Base-by-base conservation (phyloP, 139 green algal genomes). In the Chlorella vulgaris region DNA sequence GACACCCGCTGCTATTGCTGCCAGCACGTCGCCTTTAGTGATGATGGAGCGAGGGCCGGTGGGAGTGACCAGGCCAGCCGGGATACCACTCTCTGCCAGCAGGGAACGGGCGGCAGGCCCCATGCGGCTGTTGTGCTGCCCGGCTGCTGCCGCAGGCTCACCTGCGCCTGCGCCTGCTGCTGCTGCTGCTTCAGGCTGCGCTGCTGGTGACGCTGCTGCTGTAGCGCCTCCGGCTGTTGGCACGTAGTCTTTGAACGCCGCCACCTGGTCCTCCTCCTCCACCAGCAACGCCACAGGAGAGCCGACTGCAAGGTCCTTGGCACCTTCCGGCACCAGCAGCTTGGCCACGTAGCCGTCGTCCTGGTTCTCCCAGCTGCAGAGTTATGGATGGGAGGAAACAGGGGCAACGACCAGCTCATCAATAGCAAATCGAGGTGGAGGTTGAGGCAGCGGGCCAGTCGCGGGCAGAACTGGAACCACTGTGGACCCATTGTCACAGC, bases 21-120 rank as follows among this genome's bases (percentile, higher is more conserved):
- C 87, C 62, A 98, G 83, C 39, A 98, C 93, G 81, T 98, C 95
- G 0, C 84, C 91, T 87, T 98, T 98, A 8, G 92, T 97, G 60
- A 98, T 71, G 42, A 97, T 95, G 47, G 86, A 85, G 6, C 89
- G 83, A 0, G 93, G 96, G 0, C 95, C 95, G 1, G 91, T 96
- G 24, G 88, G 84, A 7, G 60, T 62, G 18, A 94, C 74, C 15
- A 85, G 84, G 0, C 58, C 61, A 0, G 55, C 33, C 7, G 55
- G 63, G 6, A 97, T 63, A 2, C 87, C 90, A 36, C 81, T 71
- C 3, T 87, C 62, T 19, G 74, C 47, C n/a, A 96, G 83, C 24
- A 94, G 84, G n/a, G 84, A 78, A 19, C 87, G 85, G 8, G 89
- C 94, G 3, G 93, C 94, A 24, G 94, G 93, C 3, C 93, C 91